Evolutionary conservation across 2,329 filamentous ascomycete species (phyloP), one percentile per base, ranked within the genome.

Genomic region (Ophiostoma angusticollis): DNA sequence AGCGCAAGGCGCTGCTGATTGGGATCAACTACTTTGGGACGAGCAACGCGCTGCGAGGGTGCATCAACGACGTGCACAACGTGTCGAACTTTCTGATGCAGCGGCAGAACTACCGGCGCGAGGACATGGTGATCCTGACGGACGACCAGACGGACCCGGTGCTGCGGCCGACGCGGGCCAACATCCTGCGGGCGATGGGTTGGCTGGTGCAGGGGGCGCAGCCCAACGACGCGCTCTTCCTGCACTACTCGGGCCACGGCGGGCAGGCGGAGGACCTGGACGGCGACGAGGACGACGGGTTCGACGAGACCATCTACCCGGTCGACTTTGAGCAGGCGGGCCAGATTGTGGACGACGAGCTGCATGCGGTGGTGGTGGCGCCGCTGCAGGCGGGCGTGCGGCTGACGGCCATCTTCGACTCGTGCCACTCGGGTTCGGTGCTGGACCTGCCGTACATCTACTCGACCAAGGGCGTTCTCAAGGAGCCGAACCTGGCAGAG

Each of bases 11-110:
- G 7, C 62, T 86, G 40, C 62, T 86, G 40, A 83, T 86, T 46
- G 81, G 81, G 37, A 84, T 86, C 66, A 86, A 86, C 65, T 86
- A 86, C 63, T 80, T 84, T 50, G 74, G 76, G 37, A 77, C 82
- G 53, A 60, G 75, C 17, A 80, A 74, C 35, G 78, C 84, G 64
- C 70, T 86, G 38, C 67, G 75, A 43, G 81, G 81, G 31, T 86
- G 81, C 59, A 84, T 86, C 68, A 86, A 86, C 59, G 81, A 86
- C 55, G 78, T 81, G 24, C 76, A 79, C 61, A 86, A 86, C 55
- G 72, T 86, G 58, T 83, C 78, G 23, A 61, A 62, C 39, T 86
- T 84, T 57, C 61, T 86, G 44, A 75, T 78, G 47, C 67, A 78
- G 55, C 65, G 67, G 43, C 79, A 81, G 52, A 67, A 71, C 35